Base-by-base conservation (phyloP, 2,329 filamentous ascomycete genomes). In the Calonectria henricotiae region DNA sequence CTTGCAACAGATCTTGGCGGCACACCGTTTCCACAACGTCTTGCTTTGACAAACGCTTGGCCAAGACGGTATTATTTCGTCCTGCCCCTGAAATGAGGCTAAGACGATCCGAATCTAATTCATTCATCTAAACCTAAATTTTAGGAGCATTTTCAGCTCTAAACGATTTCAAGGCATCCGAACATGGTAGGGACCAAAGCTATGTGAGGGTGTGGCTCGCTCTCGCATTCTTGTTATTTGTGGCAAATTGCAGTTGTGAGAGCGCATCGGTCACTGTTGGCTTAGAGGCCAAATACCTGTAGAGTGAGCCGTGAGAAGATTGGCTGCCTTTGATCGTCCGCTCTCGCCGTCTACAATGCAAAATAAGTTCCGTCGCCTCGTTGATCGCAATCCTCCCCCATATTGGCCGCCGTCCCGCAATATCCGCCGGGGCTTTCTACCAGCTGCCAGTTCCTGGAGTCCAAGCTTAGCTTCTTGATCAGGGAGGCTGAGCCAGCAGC, bases 111-210 rank as follows among this genome's bases (percentile, higher is more conserved):
- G 47, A 58, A 58, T 37, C 51, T 39, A 39, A 58, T 58, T 58
- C 51, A 39, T 58, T 58, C 32, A 25, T 39, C 51, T 23, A 39
- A 39, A 58, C 51, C 23, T 39, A 58, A 58, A 58, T 25, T 17
- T 39, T 15, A 13, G 51, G 51, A 39, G 5, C 30, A 25, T 23
- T 17, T 39, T 15, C 32, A 58, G 37, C 23, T 25, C 51, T 15
- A 58, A 37, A 20, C 51, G 23, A 17, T 11, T 37, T 23, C 35
- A 27, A 41, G 35, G 35, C 6, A 15, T 27, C 43, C 43, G 43
- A 46, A 46, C n/a, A 46, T 8, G 43, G 11, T 46, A 20, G 5
- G n/a, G 11, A 12, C 20, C 7, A 23, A 11, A 46, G 20, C 43
- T 23, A 44, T 44, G 43, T 46, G 43, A 23, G 43, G n/a, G 9